Conservation (phyloP, 1,284 basidiomycete species). For the Crepidotus sp. region DNA sequence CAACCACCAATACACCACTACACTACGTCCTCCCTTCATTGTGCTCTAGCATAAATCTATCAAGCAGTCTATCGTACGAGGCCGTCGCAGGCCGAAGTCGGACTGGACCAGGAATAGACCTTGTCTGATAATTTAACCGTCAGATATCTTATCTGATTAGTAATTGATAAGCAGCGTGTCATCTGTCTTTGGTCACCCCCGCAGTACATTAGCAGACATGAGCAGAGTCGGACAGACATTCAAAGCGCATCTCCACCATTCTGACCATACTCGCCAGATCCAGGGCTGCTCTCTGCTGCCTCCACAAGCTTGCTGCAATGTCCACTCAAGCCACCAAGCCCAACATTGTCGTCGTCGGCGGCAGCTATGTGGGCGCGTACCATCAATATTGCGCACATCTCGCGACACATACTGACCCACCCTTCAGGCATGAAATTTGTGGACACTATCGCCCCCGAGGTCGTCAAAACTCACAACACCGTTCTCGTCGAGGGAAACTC, state of each 20-base stretch:
- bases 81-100: no score
- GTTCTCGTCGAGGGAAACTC: slow-evolving; percentile 36
- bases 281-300: background rate
- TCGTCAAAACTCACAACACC: slow-evolving; percentile 30
- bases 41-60: slow-evolving; percentile 22
- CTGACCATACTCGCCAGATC: background rate
- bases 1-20: slow-evolving; percentile 3
- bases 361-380: slow-evolving; percentile 16
- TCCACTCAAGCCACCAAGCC: slow-evolving; percentile 6
- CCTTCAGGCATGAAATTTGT: slow-evolving; percentile 19
- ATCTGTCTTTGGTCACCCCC: background rate
- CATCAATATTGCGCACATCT: background rate
- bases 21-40: slow-evolving; percentile 26
- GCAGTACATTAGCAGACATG: no score
- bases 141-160: slow-evolving; percentile 1
- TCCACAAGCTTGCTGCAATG: slow-evolving; percentile 6
- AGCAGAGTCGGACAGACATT: no score
- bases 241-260: slow-evolving; percentile 12
- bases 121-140: no score
- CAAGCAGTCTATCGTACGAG: no score
- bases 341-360: slow-evolving; percentile 17
- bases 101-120: no score
- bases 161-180: no score
- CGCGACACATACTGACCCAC: background rate
- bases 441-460: slow-evolving; percentile 28